Conservation (phyloP, 306 rosid species). For the Dryas octopetala region DNA sequence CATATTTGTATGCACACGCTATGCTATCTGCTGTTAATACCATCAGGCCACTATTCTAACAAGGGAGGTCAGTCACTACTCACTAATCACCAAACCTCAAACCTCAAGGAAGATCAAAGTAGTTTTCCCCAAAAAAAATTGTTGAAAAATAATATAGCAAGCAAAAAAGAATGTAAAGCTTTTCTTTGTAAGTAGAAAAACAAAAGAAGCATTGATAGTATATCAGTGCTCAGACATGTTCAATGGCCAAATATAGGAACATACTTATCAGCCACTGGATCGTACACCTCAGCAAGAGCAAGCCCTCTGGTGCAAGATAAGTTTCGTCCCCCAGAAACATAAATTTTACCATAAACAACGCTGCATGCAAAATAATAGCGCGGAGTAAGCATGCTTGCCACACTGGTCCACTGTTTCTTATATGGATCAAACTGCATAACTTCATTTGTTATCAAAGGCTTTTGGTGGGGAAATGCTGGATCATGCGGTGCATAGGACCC, state of each 20-base stretch:
- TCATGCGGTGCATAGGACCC: conserved; percentile 22
- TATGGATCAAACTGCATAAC: conserved; percentile 37
- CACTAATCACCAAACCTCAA: neutral
- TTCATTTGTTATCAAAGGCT: conserved; percentile 9
- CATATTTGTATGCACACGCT: neutral
- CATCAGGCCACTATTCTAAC: neutral
- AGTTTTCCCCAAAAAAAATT: neutral
- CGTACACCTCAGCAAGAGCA: conserved; percentile 40
- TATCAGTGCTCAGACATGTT: neutral
- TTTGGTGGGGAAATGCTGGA: conserved; percentile 16
- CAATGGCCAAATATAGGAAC: conserved; percentile 6
- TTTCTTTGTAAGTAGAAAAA: neutral
- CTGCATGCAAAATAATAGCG: conserved; percentile 36
- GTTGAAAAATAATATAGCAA: neutral
- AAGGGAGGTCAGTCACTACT: neutral
- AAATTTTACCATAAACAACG: conserved; percentile 30
- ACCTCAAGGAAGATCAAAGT: neutral
- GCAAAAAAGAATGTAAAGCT: neutral
- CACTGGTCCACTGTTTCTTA: conserved; percentile 29
- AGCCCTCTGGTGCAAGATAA: conserved; percentile 30
- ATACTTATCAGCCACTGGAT: conserved; percentile 37
- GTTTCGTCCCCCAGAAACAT: conserved; percentile 36
- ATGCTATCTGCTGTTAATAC: neutral
- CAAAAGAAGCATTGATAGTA: neutral
- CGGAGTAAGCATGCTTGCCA: conserved; percentile 31